Conservation (phyloP, 805 yeast genomes). For the Candida fluviatilis region DNA sequence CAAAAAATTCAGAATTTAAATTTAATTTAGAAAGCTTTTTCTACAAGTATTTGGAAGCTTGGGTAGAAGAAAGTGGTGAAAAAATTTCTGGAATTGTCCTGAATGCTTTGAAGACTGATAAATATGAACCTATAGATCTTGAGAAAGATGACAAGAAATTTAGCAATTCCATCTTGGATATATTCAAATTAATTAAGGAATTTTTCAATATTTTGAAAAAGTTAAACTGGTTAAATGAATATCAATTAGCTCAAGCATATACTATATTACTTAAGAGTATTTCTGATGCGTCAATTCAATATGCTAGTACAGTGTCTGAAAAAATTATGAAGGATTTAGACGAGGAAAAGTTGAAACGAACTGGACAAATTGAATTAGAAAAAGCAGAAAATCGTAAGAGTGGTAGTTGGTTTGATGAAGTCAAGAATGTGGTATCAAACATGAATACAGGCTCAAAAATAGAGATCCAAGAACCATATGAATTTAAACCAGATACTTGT, state of each 20-base stretch:
- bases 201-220: conserved; percentile 52
- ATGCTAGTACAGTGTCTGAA: conserved; percentile 38
- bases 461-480: conserved; percentile 44
- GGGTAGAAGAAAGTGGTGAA: conserved; percentile 43
- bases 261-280: conserved; percentile 60
- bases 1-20: conserved; percentile 37
- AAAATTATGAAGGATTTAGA: conserved; percentile 42
- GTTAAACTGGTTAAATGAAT: conserved; percentile 62
- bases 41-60: conserved; percentile 31
- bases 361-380: conserved; percentile 13
- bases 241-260: conserved; percentile 58
- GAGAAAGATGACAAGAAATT: conserved; percentile 36
- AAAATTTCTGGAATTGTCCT: conserved; percentile 46
- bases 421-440: conserved; percentile 46
- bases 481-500: conserved; percentile 60
- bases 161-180: conserved; percentile 64
- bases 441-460: conserved; percentile 32
- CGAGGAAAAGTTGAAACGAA: conserved; percentile 22
- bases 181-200: conserved; percentile 59
- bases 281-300: conserved; percentile 53
- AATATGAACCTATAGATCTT: conserved; percentile 48
- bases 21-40: conserved; percentile 57
- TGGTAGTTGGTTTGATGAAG: conserved; percentile 47
- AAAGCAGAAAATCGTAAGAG: conserved; percentile 17
- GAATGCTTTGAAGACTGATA: conserved; percentile 56